Evolutionary conservation across 768 basidiomycete species (phyloP).

Genomic region (Mycena venus): DNA sequence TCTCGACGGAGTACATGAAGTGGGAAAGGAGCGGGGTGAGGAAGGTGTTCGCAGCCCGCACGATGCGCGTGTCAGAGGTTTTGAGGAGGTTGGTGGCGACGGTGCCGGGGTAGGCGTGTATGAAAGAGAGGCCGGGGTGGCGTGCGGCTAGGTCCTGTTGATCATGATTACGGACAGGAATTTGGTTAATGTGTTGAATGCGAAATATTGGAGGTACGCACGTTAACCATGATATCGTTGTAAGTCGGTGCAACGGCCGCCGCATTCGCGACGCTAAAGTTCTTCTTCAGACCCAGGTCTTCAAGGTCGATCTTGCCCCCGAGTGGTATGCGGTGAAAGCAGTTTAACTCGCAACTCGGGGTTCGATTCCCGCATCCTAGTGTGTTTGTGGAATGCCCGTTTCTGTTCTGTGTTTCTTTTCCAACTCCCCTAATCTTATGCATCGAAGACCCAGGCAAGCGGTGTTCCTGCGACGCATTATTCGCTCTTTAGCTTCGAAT

Average conservation of each 20-base stretch:
- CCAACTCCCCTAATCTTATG: no score
- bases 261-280: constrained; percentile 49
- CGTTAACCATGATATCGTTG: constrained; percentile 68
- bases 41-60: neutral
- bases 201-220: constrained; percentile 27
- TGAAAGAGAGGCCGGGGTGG: constrained; percentile 50
- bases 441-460: no score
- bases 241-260: constrained; percentile 55
- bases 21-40: neutral
- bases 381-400: no score
- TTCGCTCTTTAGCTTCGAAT: no score
- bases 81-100: constrained; percentile 7
- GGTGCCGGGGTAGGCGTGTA: constrained; percentile 46
- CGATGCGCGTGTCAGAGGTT: neutral
- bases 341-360: no score
- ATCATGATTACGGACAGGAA: neutral
- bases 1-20: no score
- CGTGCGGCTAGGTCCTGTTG: constrained; percentile 46
- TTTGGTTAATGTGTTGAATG: neutral
- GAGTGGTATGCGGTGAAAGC: no score
- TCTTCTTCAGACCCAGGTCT: no score
- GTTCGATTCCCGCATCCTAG: no score
- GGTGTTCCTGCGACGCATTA: no score
- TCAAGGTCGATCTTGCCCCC: constrained; percentile 55
- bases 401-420: no score